These are phyloP conservation scores for Plasmopara viticola DNA, from an alignment of 352 stramenopile species.

Conservation along the genomic window DNA sequence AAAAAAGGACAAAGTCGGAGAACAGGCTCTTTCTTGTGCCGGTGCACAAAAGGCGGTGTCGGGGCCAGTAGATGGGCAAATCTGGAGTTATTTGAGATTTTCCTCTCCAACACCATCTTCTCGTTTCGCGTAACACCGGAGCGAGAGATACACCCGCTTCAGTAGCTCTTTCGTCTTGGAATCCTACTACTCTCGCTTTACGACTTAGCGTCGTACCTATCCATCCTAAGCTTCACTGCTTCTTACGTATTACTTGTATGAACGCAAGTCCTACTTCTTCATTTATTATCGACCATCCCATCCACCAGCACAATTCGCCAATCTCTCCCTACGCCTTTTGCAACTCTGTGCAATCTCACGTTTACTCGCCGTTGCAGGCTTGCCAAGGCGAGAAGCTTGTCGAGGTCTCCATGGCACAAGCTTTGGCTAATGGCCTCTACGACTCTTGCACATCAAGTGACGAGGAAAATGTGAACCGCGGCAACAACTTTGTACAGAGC, in stretches of 20 bases:
- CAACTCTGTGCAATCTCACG: slow-evolving; percentile 18
- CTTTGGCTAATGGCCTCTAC: slow-evolving; percentile 25
- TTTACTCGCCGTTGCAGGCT: slow-evolving; percentile 27
- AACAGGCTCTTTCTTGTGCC: slow-evolving; percentile 25
- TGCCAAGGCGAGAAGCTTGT: slow-evolving; percentile 13
- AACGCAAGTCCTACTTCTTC: slow-evolving; percentile 33
- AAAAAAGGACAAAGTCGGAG: slow-evolving; percentile 10
- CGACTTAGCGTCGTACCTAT: slow-evolving; percentile 31
- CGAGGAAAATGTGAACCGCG: slow-evolving; percentile 24
- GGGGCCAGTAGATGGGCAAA: slow-evolving; percentile 4
- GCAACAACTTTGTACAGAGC: slow-evolving; percentile 14
- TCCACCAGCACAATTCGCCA: slow-evolving; percentile 11
- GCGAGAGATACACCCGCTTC: slow-evolving; percentile 34
- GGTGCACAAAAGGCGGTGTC: slow-evolving; percentile 22
- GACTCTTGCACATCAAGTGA: slow-evolving; percentile 21
- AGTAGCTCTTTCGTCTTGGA: slow-evolving; percentile 40
- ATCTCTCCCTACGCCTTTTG: slow-evolving; percentile 13
- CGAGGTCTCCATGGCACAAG: slow-evolving; percentile 18
- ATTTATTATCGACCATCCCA: slow-evolving; percentile 30
- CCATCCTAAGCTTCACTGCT: slow-evolving; percentile 15
- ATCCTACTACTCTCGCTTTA: slow-evolving; percentile 24
- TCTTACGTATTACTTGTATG: slow-evolving; percentile 28
- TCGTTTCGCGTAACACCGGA: slow-evolving; percentile 10
- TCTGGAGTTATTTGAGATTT: slow-evolving; percentile 33
- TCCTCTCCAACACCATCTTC: slow-evolving; percentile 33